Evolutionary conservation across 2,329 filamentous ascomycete genomes (phyloP).

Genomic region (Paraphaeosphaeria sporulosa): DNA sequence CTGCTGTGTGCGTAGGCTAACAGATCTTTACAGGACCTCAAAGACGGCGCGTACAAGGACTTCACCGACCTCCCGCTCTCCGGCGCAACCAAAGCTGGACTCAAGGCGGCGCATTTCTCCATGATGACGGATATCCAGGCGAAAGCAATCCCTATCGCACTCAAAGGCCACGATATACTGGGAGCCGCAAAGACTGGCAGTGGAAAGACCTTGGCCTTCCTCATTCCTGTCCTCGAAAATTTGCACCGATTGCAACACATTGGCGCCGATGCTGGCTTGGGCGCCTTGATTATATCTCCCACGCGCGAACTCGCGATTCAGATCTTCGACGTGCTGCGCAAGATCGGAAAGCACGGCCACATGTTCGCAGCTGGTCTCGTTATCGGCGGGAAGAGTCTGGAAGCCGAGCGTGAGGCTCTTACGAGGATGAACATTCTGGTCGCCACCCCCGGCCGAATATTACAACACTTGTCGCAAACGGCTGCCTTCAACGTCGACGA

Average conservation of each 20-base stretch:
- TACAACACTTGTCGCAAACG: constrained; percentile 96
- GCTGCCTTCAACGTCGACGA: constrained; percentile 89
- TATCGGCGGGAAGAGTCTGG: constrained; percentile 90
- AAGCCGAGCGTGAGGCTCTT: constrained; percentile 85
- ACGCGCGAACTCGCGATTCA: constrained; percentile 95
- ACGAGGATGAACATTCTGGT: constrained; percentile 96
- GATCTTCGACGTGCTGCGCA: constrained; percentile 92
- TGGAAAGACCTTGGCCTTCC: constrained; percentile 92
- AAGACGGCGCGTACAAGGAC: constrained; percentile 65
- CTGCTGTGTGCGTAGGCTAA: neutral
- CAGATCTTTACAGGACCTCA: constrained; percentile 62
- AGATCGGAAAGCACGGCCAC: constrained; percentile 84
- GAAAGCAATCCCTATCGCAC: constrained; percentile 83
- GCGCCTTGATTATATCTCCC: constrained; percentile 90
- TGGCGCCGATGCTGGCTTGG: constrained; percentile 83
- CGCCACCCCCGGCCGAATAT: constrained; percentile 91
- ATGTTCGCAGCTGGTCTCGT: constrained; percentile 90
- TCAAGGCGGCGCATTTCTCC: constrained; percentile 88
- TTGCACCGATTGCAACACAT: constrained; percentile 90
- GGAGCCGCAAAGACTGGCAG: constrained; percentile 95
- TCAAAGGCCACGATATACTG: constrained; percentile 87
- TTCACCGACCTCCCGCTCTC: constrained; percentile 91
- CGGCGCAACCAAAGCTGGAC: constrained; percentile 76
- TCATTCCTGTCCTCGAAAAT: constrained; percentile 91
- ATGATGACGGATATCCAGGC: constrained; percentile 90